Evolutionary conservation across 2,329 filamentous ascomycete species (phyloP).

Genomic region (Didymella pinodella): DNA sequence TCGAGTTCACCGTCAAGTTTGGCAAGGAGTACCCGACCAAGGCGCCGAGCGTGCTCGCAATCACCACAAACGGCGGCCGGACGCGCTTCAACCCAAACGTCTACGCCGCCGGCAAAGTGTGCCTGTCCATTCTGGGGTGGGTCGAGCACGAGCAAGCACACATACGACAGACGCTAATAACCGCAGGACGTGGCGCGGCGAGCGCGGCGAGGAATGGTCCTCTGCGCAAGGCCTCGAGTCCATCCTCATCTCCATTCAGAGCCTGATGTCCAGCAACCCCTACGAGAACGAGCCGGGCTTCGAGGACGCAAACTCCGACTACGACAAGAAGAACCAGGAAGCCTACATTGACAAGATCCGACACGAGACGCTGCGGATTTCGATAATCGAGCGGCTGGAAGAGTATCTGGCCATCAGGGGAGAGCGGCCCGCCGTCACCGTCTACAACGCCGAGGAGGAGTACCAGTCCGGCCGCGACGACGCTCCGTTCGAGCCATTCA

Average conservation of each 20-base stretch:
- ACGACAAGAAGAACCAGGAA: constrained; percentile 76
- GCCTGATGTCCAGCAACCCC: constrained; percentile 90
- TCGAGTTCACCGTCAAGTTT: constrained; percentile 86
- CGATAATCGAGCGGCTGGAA: constrained; percentile 86
- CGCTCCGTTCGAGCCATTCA: constrained; percentile 81
- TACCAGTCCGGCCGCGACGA: constrained; percentile 60
- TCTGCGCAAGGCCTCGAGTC: constrained; percentile 95
- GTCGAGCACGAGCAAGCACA: constrained; percentile 10
- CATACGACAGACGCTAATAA: not conserved
- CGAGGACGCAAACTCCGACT: constrained; percentile 72
- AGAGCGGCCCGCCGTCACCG: constrained; percentile 47
- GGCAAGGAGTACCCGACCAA: constrained; percentile 82
- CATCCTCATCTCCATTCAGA: constrained; percentile 93
- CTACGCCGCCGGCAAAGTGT: constrained; percentile 89
- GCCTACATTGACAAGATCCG: constrained; percentile 87
- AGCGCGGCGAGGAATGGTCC: constrained; percentile 93
- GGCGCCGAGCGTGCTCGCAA: constrained; percentile 67
- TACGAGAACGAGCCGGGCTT: constrained; percentile 97
- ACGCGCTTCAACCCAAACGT: constrained; percentile 98
- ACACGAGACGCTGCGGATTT: constrained; percentile 87
- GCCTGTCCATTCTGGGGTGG: constrained; percentile 90
- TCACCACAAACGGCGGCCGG: constrained; percentile 87
- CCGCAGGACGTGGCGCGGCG: constrained; percentile 86
- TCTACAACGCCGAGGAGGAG: constrained; percentile 61
- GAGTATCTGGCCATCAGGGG: constrained; percentile 72